phyloP scores from a whole-genome alignment of 2,329 filamentous ascomycete species.

The Akanthomyces dipterigenus region DNA sequence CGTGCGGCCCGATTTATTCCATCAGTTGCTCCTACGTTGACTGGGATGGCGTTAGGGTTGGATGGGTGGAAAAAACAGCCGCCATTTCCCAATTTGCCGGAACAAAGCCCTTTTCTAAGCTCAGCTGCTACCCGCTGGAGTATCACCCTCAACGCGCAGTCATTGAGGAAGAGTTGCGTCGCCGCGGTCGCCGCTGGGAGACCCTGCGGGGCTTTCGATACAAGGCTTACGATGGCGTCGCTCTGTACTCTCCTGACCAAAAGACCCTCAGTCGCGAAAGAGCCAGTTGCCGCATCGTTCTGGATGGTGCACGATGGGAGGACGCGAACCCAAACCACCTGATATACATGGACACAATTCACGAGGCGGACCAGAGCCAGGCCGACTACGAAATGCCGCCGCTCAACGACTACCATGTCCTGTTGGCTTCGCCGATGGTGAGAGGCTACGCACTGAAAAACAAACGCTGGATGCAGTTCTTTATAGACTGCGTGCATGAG shows the following conservation, averaged over 20 bases:
- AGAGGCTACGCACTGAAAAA: slow-evolving; percentile 82
- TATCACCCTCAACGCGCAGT: slow-evolving; percentile 68
- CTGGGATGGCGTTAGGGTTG: slow-evolving; percentile 81
- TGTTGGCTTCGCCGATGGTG: slow-evolving; percentile 77
- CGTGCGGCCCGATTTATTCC: slow-evolving; percentile 67
- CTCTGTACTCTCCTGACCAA: slow-evolving; percentile 47
- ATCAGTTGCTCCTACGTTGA: slow-evolving; percentile 77
- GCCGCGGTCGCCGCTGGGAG: slow-evolving; percentile 80
- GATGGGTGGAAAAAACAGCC: slow-evolving; percentile 62
- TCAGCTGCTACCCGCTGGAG: slow-evolving; percentile 68
- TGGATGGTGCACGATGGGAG: slow-evolving; percentile 75
- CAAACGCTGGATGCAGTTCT: slow-evolving; percentile 86
- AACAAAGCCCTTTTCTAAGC: slow-evolving; percentile 70
- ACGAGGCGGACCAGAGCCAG: slow-evolving; percentile 40
- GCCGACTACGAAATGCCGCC: slow-evolving; percentile 35
- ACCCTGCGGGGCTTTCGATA: slow-evolving; percentile 76
- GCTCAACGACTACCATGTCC: slow-evolving; percentile 77
- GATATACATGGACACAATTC: slow-evolving; percentile 63
- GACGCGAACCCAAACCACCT: slow-evolving; percentile 82
- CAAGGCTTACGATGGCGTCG: slow-evolving; percentile 73
- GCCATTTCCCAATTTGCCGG: slow-evolving; percentile 73
- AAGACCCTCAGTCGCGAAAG: slow-evolving; percentile 60
- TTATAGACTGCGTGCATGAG: slow-evolving; percentile 70
- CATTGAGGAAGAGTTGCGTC: slow-evolving; percentile 60
- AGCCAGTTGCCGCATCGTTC: slow-evolving; percentile 61